phyloP scores from a whole-genome alignment of 163 green algal genomes.

The Coccomyxa subellipsoidea region DNA sequence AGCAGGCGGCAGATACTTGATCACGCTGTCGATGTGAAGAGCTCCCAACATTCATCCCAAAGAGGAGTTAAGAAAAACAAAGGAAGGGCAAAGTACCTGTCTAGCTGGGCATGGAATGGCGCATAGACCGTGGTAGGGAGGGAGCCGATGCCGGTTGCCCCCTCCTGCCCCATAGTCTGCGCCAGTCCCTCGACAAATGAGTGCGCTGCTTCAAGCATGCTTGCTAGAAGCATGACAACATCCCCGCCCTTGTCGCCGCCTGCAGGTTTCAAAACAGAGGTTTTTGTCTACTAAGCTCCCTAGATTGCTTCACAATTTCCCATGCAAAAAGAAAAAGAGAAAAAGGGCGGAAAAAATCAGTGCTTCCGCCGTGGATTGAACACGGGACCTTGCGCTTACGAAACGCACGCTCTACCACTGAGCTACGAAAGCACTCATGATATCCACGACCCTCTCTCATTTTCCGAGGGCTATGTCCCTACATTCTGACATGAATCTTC shows the following conservation, averaged over 20 bases:
- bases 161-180: constrained; percentile 8
- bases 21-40: too few species aligned
- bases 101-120: constrained; percentile 22
- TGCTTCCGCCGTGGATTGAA: constrained; percentile 11
- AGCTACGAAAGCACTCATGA: constrained; percentile 6
- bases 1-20: too few species aligned
- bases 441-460: neutral
- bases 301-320: too few species aligned
- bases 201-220: constrained; percentile 16
- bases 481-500: too few species aligned
- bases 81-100: constrained; percentile 9
- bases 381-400: constrained; percentile 10
- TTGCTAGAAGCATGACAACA: constrained; percentile 13
- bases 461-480: neutral
- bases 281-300: neutral
- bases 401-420: constrained; percentile 11
- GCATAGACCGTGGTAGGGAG: constrained; percentile 11
- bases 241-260: neutral
- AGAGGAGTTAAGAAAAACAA: neutral
- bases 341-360: neutral
- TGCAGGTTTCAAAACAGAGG: neutral
- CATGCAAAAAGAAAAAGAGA: neutral
- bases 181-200: constrained; percentile 7
- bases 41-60: too few species aligned
- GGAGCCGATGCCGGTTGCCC: constrained; percentile 1